A percentile compares a stretch with the other conserved stretches of the same genome.
Conservation (phyloP, 2,329 filamentous ascomycete genomes). For the Neofusicoccum umdonicola region DNA sequence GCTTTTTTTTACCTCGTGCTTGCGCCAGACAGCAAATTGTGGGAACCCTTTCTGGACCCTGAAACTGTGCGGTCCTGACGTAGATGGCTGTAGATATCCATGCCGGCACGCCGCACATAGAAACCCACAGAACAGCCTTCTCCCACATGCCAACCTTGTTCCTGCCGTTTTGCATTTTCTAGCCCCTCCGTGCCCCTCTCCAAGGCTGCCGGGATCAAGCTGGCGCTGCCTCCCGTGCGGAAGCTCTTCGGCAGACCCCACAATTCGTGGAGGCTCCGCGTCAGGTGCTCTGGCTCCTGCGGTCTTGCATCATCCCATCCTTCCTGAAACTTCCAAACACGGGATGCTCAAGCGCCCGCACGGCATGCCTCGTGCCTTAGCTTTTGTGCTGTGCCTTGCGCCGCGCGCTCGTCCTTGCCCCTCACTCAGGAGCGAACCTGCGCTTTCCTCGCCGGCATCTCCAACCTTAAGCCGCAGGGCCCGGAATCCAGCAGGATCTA, state of each 20-base stretch:
- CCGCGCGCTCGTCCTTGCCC: background rate
- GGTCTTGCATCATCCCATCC: conserved; percentile 3
- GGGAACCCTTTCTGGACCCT: background rate
- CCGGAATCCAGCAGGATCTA: background rate
- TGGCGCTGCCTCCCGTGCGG: background rate
- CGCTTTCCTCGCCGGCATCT: background rate
- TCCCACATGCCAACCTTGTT: background rate
- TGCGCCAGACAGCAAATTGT: background rate
- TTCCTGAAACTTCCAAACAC: background rate
- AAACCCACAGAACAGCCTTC: background rate
- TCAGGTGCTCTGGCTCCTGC: background rate
- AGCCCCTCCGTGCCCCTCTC: background rate
- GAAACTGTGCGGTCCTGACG: background rate
- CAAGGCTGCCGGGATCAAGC: background rate
- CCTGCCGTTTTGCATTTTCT: background rate
- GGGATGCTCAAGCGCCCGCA: background rate
- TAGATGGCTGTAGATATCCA: background rate
- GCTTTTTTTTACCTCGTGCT: background rate
- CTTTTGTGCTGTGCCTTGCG: background rate
- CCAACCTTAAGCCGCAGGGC: background rate
- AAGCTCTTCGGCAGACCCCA: conserved; percentile 7
- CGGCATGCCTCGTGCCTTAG: background rate
- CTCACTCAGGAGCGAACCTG: background rate
- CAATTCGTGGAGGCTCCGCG: conserved; percentile 10
- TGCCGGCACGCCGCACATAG: background rate